Evolutionary conservation across 371 early-diverging fungal genomes (phyloP), one percentile per base, ranked within the genome.

Genomic region (Mortierella sp.): DNA sequence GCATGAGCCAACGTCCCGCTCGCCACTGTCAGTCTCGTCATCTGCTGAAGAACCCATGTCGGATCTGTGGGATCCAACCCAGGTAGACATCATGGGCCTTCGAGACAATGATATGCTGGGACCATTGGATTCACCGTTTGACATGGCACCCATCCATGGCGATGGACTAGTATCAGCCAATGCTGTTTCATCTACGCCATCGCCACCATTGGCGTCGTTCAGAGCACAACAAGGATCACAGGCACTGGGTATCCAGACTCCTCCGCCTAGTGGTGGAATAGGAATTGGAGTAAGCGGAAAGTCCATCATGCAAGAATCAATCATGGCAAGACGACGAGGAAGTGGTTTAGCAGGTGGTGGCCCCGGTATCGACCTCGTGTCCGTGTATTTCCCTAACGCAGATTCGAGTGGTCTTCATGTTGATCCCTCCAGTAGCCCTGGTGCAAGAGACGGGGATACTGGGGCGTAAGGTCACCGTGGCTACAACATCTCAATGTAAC

Each of bases 231-330:
- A 16, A 14, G 45, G 34, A 27, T 2, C 42, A 3, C 31, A 43
- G 12, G 16, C 30, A 10, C 45, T 41, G 16, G 58, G 62, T 7
- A 58, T 65, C 26, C 42, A 58, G 38, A 58, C 72, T 23, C 66
- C 72, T 1, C 66, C 72, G 4, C 66, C 72, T 10, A 65, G 72
- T 26, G 65, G 19, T 18, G 46, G 58, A 21, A 64, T 51, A 14
- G 62, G 51, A 14, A 27, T 27, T 8, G 45, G 42, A 12, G 9
- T 47, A 7, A 9, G 24, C 24, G 9, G 26, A 10, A 10, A 16
- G 34, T 46, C 27, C 47, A 50, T 14, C 39, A 54, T 30, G 24
- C 19, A 8, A 57, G 31, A 67, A 42, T 60, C 67, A 2, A 54
- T 67, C 23, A 54, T 58, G 12, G 58, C 62, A 30, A 48, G 62